These are phyloP conservation scores for Brassica cretica DNA, from an alignment of 345 rosid species.

Conservation along the genomic window DNA sequence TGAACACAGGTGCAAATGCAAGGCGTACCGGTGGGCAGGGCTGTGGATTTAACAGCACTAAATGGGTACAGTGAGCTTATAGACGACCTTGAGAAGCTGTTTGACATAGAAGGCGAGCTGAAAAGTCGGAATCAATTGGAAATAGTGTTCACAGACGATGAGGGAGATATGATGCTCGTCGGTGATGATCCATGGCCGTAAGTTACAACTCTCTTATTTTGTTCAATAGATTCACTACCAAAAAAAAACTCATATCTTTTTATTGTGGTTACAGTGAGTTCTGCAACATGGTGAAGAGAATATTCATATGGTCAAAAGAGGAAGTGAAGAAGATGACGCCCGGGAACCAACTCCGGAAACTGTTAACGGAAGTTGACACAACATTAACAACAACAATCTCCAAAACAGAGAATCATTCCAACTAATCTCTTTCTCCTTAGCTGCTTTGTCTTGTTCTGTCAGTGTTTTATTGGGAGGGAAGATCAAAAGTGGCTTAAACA, in stretches of 20 bases:
- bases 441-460: constrained; percentile 15
- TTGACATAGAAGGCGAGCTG: constrained; percentile 72
- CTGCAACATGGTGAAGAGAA: constrained; percentile 85
- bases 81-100: constrained; percentile 75
- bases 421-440: constrained; percentile 7
- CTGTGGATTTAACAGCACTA: constrained; percentile 68
- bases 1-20: constrained; percentile 86
- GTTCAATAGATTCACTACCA: neutral
- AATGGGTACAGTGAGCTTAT: constrained; percentile 74
- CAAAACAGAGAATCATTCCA: constrained; percentile 24
- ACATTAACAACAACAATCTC: constrained; percentile 38
- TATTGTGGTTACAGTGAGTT: constrained; percentile 64
- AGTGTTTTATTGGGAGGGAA: neutral
- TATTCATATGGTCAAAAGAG: constrained; percentile 73
- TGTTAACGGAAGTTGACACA: constrained; percentile 60
- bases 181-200: constrained; percentile 98
- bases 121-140: constrained; percentile 64
- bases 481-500: neutral
- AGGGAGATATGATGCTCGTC: constrained; percentile 93
- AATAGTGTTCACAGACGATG: constrained; percentile 84
- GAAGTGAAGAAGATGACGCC: constrained; percentile 76
- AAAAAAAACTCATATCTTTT: neutral
- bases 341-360: constrained; percentile 51
- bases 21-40: constrained; percentile 86
- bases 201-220: constrained; percentile 37